Conservation (phyloP, 2,329 filamentous ascomycete genomes). For the Xylaria sp. region DNA sequence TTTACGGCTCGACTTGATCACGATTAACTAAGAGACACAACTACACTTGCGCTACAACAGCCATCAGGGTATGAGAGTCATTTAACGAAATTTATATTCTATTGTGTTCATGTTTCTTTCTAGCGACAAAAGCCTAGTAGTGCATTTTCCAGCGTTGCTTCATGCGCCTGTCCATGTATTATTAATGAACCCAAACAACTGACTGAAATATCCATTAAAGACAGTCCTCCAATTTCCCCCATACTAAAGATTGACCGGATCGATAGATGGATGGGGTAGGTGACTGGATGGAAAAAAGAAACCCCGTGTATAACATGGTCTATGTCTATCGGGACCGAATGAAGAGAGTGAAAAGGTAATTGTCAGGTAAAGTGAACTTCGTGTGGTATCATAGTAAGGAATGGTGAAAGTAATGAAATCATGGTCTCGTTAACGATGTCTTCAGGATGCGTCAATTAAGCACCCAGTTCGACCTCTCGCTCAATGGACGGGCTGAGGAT, state of each 20-base stretch:
- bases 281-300: slow-evolving; percentile 1
- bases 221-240: background rate
- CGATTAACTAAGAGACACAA: no score
- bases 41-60: background rate
- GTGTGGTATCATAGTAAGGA: slow-evolving; percentile 29
- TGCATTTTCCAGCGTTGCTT: background rate
- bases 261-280: background rate
- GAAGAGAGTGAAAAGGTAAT: background rate
- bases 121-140: background rate
- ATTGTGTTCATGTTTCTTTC: background rate
- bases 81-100: background rate
- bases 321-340: slow-evolving; percentile 15
- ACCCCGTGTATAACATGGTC: slow-evolving; percentile 22
- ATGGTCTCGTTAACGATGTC: slow-evolving; percentile 42
- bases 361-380: background rate
- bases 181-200: slow-evolving; percentile 14
- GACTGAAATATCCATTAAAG: background rate
- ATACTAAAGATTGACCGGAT: background rate
- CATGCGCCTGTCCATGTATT: slow-evolving; percentile 9
- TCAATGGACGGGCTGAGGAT: slow-evolving; percentile 48
- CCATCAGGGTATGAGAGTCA: background rate
- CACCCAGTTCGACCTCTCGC: slow-evolving; percentile 41
- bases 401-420: slow-evolving; percentile 18
- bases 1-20: no score
- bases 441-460: slow-evolving; percentile 1